phyloP scores from a whole-genome alignment of 106 monocot species.

The Platanthera zijinensis region DNA sequence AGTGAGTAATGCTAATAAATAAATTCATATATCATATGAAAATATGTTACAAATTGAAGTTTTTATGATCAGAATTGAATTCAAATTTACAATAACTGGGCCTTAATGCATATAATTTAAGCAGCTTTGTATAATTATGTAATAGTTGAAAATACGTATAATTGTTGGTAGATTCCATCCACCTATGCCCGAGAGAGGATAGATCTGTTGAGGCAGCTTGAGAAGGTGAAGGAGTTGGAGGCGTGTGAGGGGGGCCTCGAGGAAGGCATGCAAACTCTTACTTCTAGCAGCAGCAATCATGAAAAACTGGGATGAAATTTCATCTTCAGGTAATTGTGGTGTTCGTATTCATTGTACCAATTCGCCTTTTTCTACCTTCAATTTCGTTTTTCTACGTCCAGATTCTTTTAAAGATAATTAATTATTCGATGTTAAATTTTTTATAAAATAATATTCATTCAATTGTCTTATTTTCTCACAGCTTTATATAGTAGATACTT shows the following conservation, averaged over 20 bases:
- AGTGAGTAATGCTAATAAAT: too few species aligned
- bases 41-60: too few species aligned
- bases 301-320: neutral
- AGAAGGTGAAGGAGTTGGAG: conserved; percentile 85
- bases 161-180: conserved; percentile 68
- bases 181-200: conserved; percentile 88
- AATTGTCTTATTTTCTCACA: neutral
- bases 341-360: too few species aligned
- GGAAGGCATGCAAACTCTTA: conserved; percentile 20
- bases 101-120: too few species aligned
- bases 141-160: neutral
- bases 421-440: neutral
- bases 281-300: conserved; percentile 14
- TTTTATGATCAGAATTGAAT: too few species aligned
- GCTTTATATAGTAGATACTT: neutral
- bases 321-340: neutral
- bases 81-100: too few species aligned
- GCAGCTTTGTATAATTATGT: neutral
- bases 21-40: too few species aligned
- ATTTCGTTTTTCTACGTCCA: neutral
- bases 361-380: neutral
- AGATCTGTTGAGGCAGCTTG: conserved; percentile 87
- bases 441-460: neutral
- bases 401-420: neutral
- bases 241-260: conserved; percentile 34